Percentiles rank a stretch among this genome's conserved stretches.
These are phyloP conservation scores for Cyberlindnera xylosilytica DNA, from an alignment of 805 yeast species.

Conservation along the genomic window DNA sequence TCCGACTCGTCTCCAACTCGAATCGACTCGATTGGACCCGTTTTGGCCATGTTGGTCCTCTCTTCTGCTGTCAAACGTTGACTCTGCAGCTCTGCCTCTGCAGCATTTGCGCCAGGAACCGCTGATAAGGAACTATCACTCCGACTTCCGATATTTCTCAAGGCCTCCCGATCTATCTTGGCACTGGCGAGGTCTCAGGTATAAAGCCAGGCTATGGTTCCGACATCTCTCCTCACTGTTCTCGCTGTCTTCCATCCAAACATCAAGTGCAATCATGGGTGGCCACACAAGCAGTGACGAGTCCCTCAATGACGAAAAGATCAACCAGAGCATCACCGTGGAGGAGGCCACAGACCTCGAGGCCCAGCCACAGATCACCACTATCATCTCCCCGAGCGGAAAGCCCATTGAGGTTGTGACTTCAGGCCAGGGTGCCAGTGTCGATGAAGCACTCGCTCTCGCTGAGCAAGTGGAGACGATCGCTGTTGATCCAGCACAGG, in stretches of 20 bases:
- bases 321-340: constrained; percentile 4
- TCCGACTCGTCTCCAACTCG: too few species aligned
- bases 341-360: constrained; percentile 1
- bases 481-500: constrained; percentile 26
- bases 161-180: too few species aligned
- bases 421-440: constrained; percentile 18
- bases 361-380: constrained; percentile 7
- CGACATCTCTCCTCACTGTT: neutral
- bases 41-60: too few species aligned
- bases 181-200: too few species aligned
- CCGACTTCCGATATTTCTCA: too few species aligned
- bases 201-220: too few species aligned
- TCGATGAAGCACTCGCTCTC: constrained; percentile 12
- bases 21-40: too few species aligned
- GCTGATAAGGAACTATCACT: too few species aligned
- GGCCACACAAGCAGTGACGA: neutral
- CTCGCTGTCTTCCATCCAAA: constrained; percentile 2
- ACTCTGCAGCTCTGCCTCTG: too few species aligned
- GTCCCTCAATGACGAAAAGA: constrained; percentile 1
- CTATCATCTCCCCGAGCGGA: constrained; percentile 9
- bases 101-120: too few species aligned
- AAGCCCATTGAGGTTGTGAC: constrained; percentile 6
- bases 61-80: too few species aligned
- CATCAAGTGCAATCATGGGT: constrained; percentile 22
- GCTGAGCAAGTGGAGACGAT: constrained; percentile 13